A percentile compares a stretch with the other conserved stretches of the same genome.
Evolutionary conservation across 2,329 filamentous ascomycete genomes (phyloP).

Genomic region (Venturia nashicola): DNA sequence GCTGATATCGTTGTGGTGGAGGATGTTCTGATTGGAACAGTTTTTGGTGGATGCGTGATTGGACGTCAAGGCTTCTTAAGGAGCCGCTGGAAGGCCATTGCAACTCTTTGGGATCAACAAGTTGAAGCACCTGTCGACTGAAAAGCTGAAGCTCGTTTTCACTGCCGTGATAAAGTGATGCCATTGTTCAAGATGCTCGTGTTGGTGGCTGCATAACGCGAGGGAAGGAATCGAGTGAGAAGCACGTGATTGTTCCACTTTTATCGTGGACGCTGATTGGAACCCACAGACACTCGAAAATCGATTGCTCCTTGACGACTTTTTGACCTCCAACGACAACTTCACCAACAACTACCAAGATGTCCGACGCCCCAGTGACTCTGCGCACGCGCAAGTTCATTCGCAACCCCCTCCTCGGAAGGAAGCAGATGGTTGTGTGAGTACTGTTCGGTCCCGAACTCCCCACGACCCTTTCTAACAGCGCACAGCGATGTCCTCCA

Average conservation of each 20-base stretch:
- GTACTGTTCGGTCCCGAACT: not conserved
- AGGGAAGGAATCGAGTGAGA: not conserved
- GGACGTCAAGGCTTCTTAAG: conserved; percentile 49
- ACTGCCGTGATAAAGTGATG: not conserved
- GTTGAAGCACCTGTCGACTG: conserved; percentile 67
- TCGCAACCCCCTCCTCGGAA: conserved; percentile 95
- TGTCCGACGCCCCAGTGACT: conserved; percentile 62
- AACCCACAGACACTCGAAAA: conserved; percentile 8
- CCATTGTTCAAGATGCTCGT: not conserved
- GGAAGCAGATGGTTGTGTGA: conserved; percentile 54
- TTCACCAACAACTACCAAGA: conserved; percentile 37
- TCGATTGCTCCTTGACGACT: not conserved
- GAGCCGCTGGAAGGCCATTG: conserved; percentile 48
- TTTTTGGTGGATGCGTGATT: conserved; percentile 51
- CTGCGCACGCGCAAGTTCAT: conserved; percentile 98
- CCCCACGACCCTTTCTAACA: not conserved
- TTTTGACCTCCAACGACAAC: not conserved
- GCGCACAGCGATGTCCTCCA: conserved; percentile 89
- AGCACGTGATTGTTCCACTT: conserved; percentile 8
- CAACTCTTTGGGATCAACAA: conserved; percentile 49
- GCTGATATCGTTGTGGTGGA: conserved; percentile 57
- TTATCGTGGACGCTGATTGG: conserved; percentile 14
- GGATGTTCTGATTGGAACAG: conserved; percentile 53
- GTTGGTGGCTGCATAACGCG: not conserved
- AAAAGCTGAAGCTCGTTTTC: conserved; percentile 30